Evolutionary conservation across 2,329 filamentous ascomycete genomes (phyloP), one percentile per base, ranked within the genome.

Genomic region (Neonectria neomacrospora): DNA sequence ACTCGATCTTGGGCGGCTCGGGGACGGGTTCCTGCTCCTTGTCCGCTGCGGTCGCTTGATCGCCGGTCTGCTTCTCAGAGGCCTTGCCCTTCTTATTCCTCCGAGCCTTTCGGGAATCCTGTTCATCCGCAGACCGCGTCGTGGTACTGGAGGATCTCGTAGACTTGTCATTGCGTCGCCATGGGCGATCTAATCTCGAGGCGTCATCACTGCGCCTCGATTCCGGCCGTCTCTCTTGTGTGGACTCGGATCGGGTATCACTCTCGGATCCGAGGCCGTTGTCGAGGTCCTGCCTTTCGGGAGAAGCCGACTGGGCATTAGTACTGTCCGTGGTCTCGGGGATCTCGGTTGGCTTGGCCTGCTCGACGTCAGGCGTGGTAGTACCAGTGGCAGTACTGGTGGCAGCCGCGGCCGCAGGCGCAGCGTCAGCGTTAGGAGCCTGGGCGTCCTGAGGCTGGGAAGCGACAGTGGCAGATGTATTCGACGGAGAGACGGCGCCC

Each of bases 41-140:
- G 68, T 89, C 88, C 47, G 85, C 82, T 18, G 75, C 74, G 23
- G 44, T 14, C 18, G 83, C 80, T 56, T 89, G 86, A 23, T 86
- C 85, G 34, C 78, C 77, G 47, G 82, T 75, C 54, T 77, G 70
- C 68, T 80, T 79, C 47, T 80, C 77, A 20, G 78, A 71, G 56
- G 79, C 75, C 64, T 83, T 83, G 64, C 82, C 77, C 76, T 91
- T 91, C 77, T 92, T 94, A 50, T 85, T 82, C 59, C 88, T 88
- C 64, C 87, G 87, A 28, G 74, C 69, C 68, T 77, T 80, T 68
- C 78, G 78, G 51, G 76, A 73, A 56, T 80, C 79, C 45, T 77
- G 75, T 45, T 92, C 90, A 80, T 92, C 91, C 20, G 86, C 86
- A 55, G 86, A 85, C 64, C 92, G 89, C 14, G 88, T 88, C 32